A percentile compares a stretch with the other conserved stretches of the same genome.
Evolutionary conservation across 345 rosid genomes (phyloP).

Genomic region (Citrus reticulata): DNA sequence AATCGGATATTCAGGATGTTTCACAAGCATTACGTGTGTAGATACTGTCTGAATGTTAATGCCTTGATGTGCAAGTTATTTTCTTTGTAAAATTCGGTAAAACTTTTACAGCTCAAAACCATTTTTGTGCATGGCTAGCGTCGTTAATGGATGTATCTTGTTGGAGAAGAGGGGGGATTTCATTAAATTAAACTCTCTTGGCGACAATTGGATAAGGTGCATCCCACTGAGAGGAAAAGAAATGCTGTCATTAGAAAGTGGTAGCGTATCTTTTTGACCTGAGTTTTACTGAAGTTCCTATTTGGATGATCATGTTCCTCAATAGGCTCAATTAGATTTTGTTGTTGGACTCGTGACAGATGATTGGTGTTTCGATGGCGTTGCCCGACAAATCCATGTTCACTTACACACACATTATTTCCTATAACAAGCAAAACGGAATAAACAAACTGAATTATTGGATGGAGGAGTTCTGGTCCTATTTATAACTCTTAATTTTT

Average conservation of each 20-base stretch:
- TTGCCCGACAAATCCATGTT: constrained; percentile 13
- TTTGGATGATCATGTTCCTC: background rate
- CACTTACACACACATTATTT: background rate
- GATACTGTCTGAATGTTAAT: constrained; percentile 39
- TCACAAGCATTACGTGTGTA: constrained; percentile 47
- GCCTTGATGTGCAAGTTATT: constrained; percentile 15
- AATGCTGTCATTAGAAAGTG: background rate
- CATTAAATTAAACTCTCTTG: background rate
- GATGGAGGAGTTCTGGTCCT: background rate
- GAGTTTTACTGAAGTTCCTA: background rate
- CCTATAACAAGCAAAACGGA: background rate
- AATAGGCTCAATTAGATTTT: background rate
- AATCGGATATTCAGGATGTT: constrained; percentile 14
- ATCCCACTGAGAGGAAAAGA: background rate
- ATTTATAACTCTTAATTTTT: background rate
- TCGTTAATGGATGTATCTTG: constrained; percentile 14
- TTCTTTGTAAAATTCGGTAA: constrained; percentile 20
- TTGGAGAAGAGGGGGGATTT: background rate
- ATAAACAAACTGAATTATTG: background rate
- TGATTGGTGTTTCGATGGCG: background rate
- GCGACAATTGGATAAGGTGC: background rate
- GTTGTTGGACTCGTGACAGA: background rate
- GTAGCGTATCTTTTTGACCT: background rate
- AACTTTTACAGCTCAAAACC: constrained; percentile 21
- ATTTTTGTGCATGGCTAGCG: constrained; percentile 19